phyloP scores from a whole-genome alignment of 495 filamentous ascomycete species.

The Aspergillus heteromorphus region DNA sequence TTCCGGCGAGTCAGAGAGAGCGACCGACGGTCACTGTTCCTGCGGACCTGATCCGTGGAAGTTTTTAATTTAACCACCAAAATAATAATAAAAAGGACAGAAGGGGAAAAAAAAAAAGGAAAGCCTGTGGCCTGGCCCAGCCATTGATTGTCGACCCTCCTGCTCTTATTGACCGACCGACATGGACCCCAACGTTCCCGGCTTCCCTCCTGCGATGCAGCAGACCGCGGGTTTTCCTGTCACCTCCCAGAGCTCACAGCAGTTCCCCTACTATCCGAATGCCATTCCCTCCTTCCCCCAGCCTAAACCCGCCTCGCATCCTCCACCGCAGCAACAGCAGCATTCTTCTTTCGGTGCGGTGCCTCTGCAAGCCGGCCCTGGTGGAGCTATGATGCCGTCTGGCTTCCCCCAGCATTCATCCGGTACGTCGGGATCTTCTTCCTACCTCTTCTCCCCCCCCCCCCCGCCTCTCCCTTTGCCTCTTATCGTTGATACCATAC shows the following conservation, averaged over 20 bases:
- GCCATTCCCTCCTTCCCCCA: conserved; percentile 36
- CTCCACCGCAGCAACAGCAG: conserved; percentile 20
- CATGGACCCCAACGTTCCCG: conserved; percentile 41
- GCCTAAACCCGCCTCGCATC: conserved; percentile 25
- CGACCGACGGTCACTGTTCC: neutral
- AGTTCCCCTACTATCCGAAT: conserved; percentile 41
- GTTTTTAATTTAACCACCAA: neutral
- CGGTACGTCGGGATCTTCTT: conserved; percentile 28
- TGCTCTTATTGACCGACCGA: conserved; percentile 9
- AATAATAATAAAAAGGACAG: neutral
- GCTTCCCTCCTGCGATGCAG: conserved; percentile 30
- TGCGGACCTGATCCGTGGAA: neutral
- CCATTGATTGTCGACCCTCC: conserved; percentile 6
- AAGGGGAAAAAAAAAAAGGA: neutral
- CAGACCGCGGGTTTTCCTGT: conserved; percentile 33
- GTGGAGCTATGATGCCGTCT: conserved; percentile 42
- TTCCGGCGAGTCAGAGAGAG: conserved; percentile 17
- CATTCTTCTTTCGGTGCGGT: conserved; percentile 37
- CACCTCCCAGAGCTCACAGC: conserved; percentile 33
- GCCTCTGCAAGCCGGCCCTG: conserved; percentile 36
- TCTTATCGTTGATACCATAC: neutral
- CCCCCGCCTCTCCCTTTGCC: neutral
- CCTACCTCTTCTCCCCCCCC: no score
- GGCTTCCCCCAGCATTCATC: conserved; percentile 36
- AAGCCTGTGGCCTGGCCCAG: neutral